Conservation (phyloP, 768 basidiomycete species). For the Tulasnella sp. region DNA sequence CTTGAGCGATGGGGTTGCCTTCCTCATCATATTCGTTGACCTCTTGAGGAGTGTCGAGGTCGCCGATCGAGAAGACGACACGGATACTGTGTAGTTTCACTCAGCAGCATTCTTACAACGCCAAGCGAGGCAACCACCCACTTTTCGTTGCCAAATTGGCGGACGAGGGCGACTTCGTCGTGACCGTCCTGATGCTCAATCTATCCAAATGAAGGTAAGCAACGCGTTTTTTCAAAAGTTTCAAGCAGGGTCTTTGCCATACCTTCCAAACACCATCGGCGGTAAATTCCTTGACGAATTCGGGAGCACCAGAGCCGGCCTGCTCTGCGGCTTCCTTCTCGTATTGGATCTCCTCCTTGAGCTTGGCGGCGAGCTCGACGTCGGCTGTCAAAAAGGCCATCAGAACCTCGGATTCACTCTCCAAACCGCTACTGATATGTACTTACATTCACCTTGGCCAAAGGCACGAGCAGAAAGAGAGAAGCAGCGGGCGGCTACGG, state of each 20-base stretch:
- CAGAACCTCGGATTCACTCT: not conserved
- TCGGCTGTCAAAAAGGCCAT: slow-evolving; percentile 59
- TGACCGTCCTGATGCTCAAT: slow-evolving; percentile 46
- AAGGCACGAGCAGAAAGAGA: slow-evolving; percentile 48
- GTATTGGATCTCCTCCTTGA: slow-evolving; percentile 82
- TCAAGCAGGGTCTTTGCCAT: too few relatives aligned
- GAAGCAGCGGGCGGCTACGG: slow-evolving; percentile 47
- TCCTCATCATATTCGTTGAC: slow-evolving; percentile 41
- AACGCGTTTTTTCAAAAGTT: too few relatives aligned
- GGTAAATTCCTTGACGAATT: slow-evolving; percentile 78
- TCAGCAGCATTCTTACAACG: not conserved
- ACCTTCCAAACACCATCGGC: slow-evolving; percentile 81
- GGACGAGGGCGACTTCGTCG: slow-evolving; percentile 49
- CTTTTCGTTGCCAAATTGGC: slow-evolving; percentile 50
- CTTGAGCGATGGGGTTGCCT: slow-evolving; percentile 48
- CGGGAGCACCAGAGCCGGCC: slow-evolving; percentile 55
- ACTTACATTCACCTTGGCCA: slow-evolving; percentile 52
- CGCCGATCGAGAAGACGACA: slow-evolving; percentile 90
- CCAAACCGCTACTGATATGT: not conserved
- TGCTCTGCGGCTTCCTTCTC: slow-evolving; percentile 65
- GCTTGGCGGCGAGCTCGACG: slow-evolving; percentile 69
- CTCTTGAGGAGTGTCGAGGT: slow-evolving; percentile 61
- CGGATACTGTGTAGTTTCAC: slow-evolving; percentile 61
- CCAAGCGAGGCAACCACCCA: slow-evolving; percentile 38
- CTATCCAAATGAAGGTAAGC: slow-evolving; percentile 17